Evolutionary conservation across 1,284 basidiomycete species (phyloP).

Genomic region (Laetiporus sulphureus): DNA sequence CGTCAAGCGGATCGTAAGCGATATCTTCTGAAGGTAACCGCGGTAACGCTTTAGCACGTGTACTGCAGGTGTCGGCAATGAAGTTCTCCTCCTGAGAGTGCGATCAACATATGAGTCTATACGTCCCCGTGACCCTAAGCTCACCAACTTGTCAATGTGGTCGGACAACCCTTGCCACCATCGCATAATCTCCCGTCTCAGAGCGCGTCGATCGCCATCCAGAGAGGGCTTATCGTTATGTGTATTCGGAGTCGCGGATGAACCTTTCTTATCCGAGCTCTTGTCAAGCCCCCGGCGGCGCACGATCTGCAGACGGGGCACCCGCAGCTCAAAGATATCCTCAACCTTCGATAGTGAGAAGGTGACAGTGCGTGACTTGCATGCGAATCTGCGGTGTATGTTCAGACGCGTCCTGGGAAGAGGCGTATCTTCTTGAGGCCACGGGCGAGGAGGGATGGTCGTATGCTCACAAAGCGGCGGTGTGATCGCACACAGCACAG

Average conservation of each 20-base stretch:
- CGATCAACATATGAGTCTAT: slow-evolving; percentile 4
- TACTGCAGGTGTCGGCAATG: slow-evolving; percentile 20
- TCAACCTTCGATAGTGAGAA: slow-evolving; percentile 41
- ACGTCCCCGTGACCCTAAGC: background rate
- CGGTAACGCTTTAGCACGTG: slow-evolving; percentile 41
- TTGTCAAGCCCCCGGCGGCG: slow-evolving; percentile 26
- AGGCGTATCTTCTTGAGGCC: slow-evolving; percentile 24
- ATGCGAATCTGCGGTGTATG: slow-evolving; percentile 47
- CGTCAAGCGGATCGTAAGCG: slow-evolving; percentile 29
- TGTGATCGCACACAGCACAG: slow-evolving; percentile 32
- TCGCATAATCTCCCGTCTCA: slow-evolving; percentile 50
- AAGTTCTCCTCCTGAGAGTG: slow-evolving; percentile 43
- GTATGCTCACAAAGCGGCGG: slow-evolving; percentile 51
- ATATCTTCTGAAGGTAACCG: slow-evolving; percentile 50
- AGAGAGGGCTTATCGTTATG: slow-evolving; percentile 1
- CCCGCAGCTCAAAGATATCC: slow-evolving; percentile 54
- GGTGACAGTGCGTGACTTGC: slow-evolving; percentile 32
- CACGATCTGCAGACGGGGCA: slow-evolving; percentile 53
- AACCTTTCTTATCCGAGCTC: slow-evolving; percentile 1
- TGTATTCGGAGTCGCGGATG: slow-evolving; percentile 1
- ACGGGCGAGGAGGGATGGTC: slow-evolving; percentile 28
- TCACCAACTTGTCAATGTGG: slow-evolving; percentile 52
- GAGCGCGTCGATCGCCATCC: slow-evolving; percentile 35
- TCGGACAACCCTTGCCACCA: slow-evolving; percentile 63
- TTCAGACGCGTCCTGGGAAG: slow-evolving; percentile 33